Evolutionary conservation across 208 protist species (phyloP).

Genomic region (Leishmania lainsoni): DNA sequence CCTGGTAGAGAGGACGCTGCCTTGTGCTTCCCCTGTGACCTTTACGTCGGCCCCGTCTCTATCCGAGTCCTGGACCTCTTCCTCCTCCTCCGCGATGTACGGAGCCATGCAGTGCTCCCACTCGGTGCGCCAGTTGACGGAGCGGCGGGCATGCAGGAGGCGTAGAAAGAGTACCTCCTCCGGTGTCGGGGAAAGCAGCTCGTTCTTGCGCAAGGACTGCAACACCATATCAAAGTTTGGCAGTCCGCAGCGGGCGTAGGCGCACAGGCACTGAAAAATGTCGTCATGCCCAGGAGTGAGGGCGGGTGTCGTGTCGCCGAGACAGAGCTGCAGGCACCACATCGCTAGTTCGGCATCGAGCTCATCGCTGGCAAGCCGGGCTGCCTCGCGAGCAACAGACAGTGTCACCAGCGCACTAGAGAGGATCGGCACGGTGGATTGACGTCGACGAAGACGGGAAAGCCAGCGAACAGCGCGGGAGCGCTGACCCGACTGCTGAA

Average conservation of each 20-base stretch:
- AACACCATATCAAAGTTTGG: slow-evolving; percentile 67
- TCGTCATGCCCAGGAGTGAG: slow-evolving; percentile 46
- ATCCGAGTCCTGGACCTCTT: neutral
- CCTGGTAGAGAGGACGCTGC: neutral
- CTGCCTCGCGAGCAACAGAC: slow-evolving; percentile 23
- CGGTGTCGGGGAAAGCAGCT: slow-evolving; percentile 41
- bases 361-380: slow-evolving; percentile 31
- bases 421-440: slow-evolving; percentile 6
- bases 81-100: neutral
- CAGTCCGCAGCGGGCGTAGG: slow-evolving; percentile 59
- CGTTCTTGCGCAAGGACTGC: slow-evolving; percentile 55
- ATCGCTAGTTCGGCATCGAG: slow-evolving; percentile 28
- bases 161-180: slow-evolving; percentile 70
- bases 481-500: slow-evolving; percentile 28
- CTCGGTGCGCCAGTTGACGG: slow-evolving; percentile 45
- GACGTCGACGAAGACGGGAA: slow-evolving; percentile 14
- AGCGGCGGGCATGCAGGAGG: slow-evolving; percentile 67
- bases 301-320: slow-evolving; percentile 28
- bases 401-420: slow-evolving; percentile 17
- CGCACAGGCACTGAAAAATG: slow-evolving; percentile 61
- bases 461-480: slow-evolving; percentile 25
- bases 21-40: neutral
- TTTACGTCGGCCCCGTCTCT: neutral
- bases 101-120: slow-evolving; percentile 37
- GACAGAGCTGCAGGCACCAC: slow-evolving; percentile 50